Evolutionary conservation across 1,139 yeast genomes (phyloP).

Genomic region (Hyphopichia buzzinii): DNA sequence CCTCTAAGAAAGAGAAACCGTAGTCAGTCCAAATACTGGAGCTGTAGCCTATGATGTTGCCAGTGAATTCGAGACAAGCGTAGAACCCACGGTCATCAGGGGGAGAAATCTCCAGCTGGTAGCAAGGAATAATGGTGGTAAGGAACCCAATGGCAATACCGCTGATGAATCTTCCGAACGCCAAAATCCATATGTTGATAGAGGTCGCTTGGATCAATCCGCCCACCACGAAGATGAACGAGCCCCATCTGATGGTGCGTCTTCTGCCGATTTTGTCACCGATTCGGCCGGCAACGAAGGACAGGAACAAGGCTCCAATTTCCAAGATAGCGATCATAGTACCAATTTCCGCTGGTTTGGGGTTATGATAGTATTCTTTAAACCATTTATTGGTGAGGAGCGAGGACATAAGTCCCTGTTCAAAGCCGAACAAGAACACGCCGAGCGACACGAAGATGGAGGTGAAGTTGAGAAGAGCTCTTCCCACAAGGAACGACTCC

Average conservation of each 20-base stretch:
- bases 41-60: constrained; percentile 84
- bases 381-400: constrained; percentile 68
- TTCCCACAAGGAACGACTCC: constrained; percentile 49
- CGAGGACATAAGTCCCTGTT: constrained; percentile 62
- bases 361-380: constrained; percentile 69
- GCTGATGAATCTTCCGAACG: constrained; percentile 73
- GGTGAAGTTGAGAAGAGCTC: constrained; percentile 52
- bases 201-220: constrained; percentile 69
- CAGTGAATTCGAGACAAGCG: constrained; percentile 91
- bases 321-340: constrained; percentile 54
- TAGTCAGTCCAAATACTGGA: constrained; percentile 91
- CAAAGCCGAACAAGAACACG: constrained; percentile 60
- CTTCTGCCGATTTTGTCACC: constrained; percentile 84
- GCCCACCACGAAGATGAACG: constrained; percentile 76
- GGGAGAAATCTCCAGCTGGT: constrained; percentile 88
- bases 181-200: constrained; percentile 44
- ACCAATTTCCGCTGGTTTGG: constrained; percentile 49
- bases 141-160: constrained; percentile 89
- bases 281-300: constrained; percentile 70
- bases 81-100: constrained; percentile 85
- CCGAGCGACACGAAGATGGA: constrained; percentile 60
- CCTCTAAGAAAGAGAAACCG: constrained; percentile 61
- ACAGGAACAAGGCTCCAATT: constrained; percentile 79
- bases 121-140: constrained; percentile 94
- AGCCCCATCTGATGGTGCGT: constrained; percentile 77